Conservation (phyloP, 1,284 basidiomycete species). For the Apiotrichum montevideense region DNA sequence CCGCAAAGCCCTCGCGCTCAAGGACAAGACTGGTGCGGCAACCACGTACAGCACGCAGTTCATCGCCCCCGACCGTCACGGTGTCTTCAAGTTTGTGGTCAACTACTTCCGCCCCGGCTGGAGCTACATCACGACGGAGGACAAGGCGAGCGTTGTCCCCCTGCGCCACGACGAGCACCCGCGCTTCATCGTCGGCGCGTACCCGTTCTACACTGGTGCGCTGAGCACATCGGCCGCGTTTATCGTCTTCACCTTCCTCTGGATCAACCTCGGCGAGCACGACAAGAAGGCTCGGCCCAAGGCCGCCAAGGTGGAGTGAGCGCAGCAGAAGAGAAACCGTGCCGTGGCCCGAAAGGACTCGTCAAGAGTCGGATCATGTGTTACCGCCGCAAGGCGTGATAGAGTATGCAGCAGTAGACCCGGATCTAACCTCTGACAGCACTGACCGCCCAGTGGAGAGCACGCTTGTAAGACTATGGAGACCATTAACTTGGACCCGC, state of each 20-base stretch:
- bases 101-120: slow-evolving; percentile 81
- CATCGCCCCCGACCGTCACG: slow-evolving; percentile 86
- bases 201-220: slow-evolving; percentile 89
- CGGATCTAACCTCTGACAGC: neutral
- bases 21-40: slow-evolving; percentile 12
- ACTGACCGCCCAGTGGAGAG: too few relatives aligned
- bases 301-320: slow-evolving; percentile 27
- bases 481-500: too few relatives aligned
- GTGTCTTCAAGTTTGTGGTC: slow-evolving; percentile 93
- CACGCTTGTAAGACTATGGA: too few relatives aligned
- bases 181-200: slow-evolving; percentile 85
- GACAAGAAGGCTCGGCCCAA: slow-evolving; percentile 43
- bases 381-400: neutral
- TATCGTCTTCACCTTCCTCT: slow-evolving; percentile 72
- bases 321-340: neutral
- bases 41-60: slow-evolving; percentile 67
- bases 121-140: slow-evolving; percentile 64
- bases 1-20: slow-evolving; percentile 62
- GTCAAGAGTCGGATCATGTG: too few relatives aligned
- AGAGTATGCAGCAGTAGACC: neutral
- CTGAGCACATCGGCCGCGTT: slow-evolving; percentile 79
- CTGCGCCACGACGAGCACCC: slow-evolving; percentile 92
- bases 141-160: slow-evolving; percentile 80
- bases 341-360: too few relatives aligned
- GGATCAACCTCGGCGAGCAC: slow-evolving; percentile 62